A percentile compares a stretch with the other conserved stretches of the same genome.
phyloP scores from a whole-genome alignment of 1,139 yeast genomes.

The Yamadazyma songkhlaensis region DNA sequence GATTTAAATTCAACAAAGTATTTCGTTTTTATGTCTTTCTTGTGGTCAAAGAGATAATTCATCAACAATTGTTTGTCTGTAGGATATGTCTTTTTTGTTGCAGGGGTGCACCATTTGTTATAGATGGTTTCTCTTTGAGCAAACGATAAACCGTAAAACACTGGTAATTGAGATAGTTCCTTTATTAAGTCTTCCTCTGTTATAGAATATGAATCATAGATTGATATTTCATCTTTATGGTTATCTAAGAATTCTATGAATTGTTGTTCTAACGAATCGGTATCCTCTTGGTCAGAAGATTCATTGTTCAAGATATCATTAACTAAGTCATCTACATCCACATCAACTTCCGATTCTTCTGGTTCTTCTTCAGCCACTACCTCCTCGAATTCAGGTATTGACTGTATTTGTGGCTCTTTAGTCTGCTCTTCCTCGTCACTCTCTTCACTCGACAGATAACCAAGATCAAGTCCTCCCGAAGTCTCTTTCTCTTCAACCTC shows the following conservation, averaged over 20 bases:
- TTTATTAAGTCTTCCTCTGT: slow-evolving; percentile 36
- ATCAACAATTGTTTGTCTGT: slow-evolving; percentile 22
- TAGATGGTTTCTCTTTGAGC: slow-evolving; percentile 24
- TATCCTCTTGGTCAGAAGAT: slow-evolving; percentile 7
- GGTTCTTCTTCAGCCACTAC: too few relatives aligned
- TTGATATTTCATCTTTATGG: slow-evolving; percentile 23
- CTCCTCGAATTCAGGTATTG: too few relatives aligned
- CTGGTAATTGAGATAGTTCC: slow-evolving; percentile 28
- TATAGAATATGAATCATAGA: slow-evolving; percentile 38
- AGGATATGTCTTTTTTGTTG: slow-evolving; percentile 19
- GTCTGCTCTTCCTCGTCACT: not conserved
- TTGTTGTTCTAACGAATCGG: slow-evolving; percentile 1
- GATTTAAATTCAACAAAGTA: slow-evolving; percentile 28
- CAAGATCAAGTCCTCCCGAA: slow-evolving; percentile 14
- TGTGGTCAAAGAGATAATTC: slow-evolving; percentile 28
- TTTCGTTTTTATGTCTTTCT: slow-evolving; percentile 25
- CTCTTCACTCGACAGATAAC: slow-evolving; percentile 1
- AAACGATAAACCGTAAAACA: slow-evolving; percentile 25
- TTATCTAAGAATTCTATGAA: slow-evolving; percentile 21
- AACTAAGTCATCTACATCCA: slow-evolving; percentile 9
- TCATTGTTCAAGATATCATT: slow-evolving; percentile 7
- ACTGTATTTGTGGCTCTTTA: not conserved
- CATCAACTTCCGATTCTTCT: slow-evolving; percentile 1
- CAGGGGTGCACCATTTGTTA: slow-evolving; percentile 30
- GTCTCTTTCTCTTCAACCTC: not conserved